These are phyloP conservation scores for Ceratocystis smalleyi DNA, from an alignment of 2,329 filamentous ascomycete species.

Conservation along the genomic window DNA sequence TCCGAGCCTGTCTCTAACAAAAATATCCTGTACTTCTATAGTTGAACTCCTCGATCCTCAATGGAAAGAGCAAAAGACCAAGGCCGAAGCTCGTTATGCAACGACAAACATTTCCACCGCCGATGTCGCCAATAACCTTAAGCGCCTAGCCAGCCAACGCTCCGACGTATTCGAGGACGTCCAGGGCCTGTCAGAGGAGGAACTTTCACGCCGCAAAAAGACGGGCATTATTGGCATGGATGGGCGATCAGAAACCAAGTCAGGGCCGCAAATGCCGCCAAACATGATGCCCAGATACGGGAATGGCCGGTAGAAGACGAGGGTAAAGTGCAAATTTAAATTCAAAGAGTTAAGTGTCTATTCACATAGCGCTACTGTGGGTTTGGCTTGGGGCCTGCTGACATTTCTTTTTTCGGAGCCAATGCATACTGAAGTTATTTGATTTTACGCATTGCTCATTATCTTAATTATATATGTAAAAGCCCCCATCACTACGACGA, in stretches of 20 bases:
- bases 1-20: slow-evolving; percentile 23
- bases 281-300: slow-evolving; percentile 1
- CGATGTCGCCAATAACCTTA: slow-evolving; percentile 86
- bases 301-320: background rate
- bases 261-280: slow-evolving; percentile 14
- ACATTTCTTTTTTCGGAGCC: background rate
- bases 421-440: background rate
- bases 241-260: slow-evolving; percentile 6
- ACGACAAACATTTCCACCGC: slow-evolving; percentile 74
- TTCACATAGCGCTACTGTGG: background rate
- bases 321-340: background rate
- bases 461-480: background rate
- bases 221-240: slow-evolving; percentile 34
- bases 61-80: slow-evolving; percentile 91
- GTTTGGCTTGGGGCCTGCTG: background rate
- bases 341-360: background rate
- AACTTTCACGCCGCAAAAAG: slow-evolving; percentile 58
- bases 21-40: slow-evolving; percentile 23
- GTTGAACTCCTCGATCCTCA: slow-evolving; percentile 84
- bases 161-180: slow-evolving; percentile 71
- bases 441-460: background rate
- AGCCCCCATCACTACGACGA: no score
- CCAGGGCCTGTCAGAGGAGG: slow-evolving; percentile 59
- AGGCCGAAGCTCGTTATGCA: slow-evolving; percentile 67
- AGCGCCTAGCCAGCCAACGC: slow-evolving; percentile 80